These are phyloP conservation scores for Geotrichum fermentans DNA, from an alignment of 1,139 yeast species.

Conservation along the genomic window DNA sequence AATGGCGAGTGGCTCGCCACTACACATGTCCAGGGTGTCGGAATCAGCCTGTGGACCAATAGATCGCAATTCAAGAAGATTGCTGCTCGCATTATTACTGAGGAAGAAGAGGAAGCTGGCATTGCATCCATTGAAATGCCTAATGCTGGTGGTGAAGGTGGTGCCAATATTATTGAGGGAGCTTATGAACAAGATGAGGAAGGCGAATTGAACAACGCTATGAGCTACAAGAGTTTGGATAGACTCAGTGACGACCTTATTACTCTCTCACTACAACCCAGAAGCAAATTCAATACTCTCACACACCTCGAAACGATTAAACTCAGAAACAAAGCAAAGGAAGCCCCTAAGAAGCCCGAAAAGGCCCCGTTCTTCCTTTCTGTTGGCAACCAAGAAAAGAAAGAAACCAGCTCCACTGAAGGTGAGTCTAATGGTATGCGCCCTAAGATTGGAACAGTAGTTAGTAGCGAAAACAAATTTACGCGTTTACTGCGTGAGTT, in stretches of 20 bases:
- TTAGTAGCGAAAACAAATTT: conserved; percentile 65
- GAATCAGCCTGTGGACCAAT: conserved; percentile 90
- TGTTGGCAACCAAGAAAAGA: conserved; percentile 44
- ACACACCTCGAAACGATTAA: conserved; percentile 79
- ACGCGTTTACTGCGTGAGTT: conserved; percentile 62
- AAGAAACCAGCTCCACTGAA: conserved; percentile 26
- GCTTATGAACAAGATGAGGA: conserved; percentile 47
- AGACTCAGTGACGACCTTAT: conserved; percentile 61
- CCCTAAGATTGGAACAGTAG: conserved; percentile 14
- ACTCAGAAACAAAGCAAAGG: conserved; percentile 82
- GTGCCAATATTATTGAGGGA: conserved; percentile 70
- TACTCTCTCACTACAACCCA: conserved; percentile 73
- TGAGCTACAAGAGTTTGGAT: conserved; percentile 51
- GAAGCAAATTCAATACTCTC: conserved; percentile 72
- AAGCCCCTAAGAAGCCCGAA: conserved; percentile 82
- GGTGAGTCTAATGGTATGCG: conserved; percentile 24
- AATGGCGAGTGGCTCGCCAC: conserved; percentile 90
- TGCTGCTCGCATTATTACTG: conserved; percentile 72
- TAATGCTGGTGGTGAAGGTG: conserved; percentile 79
- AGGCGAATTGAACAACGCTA: conserved; percentile 21
- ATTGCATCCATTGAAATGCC: conserved; percentile 59
- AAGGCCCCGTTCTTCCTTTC: conserved; percentile 77
- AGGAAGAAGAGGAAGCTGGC: conserved; percentile 41
- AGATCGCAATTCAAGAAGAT: conserved; percentile 71
- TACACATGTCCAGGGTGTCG: conserved; percentile 85